phyloP scores from a whole-genome alignment of 2,329 filamentous ascomycete genomes.

The Colletotrichum sp. region DNA sequence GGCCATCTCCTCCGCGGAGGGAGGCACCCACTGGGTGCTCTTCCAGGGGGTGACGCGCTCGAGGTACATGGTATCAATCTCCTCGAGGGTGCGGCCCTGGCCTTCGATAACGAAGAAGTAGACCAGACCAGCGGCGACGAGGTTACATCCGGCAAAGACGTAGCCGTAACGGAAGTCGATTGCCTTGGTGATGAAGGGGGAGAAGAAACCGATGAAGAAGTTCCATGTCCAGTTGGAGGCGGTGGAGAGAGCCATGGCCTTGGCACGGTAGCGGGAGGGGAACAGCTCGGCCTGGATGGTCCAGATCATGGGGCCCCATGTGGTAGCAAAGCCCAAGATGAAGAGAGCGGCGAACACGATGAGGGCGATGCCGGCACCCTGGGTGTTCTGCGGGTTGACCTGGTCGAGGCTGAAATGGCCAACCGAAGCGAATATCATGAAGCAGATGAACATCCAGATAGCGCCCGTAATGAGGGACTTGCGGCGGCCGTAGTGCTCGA shows the following conservation, averaged over 20 bases:
- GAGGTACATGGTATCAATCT: conserved; percentile 82
- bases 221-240: conserved; percentile 74
- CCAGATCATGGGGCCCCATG: conserved; percentile 49
- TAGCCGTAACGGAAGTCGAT: conserved; percentile 79
- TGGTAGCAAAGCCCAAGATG: conserved; percentile 67
- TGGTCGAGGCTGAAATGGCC: conserved; percentile 53
- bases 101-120: conserved; percentile 82
- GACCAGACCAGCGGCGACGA: conserved; percentile 67
- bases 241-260: conserved; percentile 65
- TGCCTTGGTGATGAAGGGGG: conserved; percentile 74
- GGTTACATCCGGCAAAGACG: conserved; percentile 75
- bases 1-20: conserved; percentile 47
- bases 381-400: conserved; percentile 35
- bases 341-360: conserved; percentile 69
- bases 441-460: conserved; percentile 65
- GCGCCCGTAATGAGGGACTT: conserved; percentile 67
- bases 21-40: conserved; percentile 59
- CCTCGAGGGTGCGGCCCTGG: conserved; percentile 75
- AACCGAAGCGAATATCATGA: conserved; percentile 61
- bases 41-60: conserved; percentile 67
- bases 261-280: conserved; percentile 64
- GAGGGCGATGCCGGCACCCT: conserved; percentile 59
- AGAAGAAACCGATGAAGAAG: conserved; percentile 79
- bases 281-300: conserved; percentile 70
- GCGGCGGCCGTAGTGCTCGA: conserved; percentile 70